Conservation (phyloP, 495 filamentous ascomycete genomes). For the Trypethelium eluteriae region DNA sequence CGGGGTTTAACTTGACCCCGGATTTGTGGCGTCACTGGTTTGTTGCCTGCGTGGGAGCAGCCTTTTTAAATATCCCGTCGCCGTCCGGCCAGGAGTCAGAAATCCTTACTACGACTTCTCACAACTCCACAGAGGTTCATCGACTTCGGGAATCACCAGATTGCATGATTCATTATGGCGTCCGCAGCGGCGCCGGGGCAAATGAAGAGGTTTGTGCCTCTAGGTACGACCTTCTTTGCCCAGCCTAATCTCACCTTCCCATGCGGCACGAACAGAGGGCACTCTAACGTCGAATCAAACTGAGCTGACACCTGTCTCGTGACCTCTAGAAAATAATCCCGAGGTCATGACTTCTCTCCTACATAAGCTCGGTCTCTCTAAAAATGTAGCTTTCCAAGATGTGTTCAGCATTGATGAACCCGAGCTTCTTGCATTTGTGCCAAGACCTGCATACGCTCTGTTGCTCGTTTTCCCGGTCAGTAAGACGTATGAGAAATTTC, state of each 20-base stretch:
- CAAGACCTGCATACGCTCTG: constrained; percentile 51
- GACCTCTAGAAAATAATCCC: constrained; percentile 53
- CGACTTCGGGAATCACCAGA: background rate
- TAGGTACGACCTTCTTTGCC: constrained; percentile 10
- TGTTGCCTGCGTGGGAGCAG: background rate
- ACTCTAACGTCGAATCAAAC: background rate
- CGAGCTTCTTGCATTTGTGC: constrained; percentile 48
- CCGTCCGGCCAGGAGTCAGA: too few relatives aligned
- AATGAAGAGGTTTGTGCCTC: constrained; percentile 6
- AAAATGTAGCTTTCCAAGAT: constrained; percentile 50
- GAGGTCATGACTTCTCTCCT: constrained; percentile 49
- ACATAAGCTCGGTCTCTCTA: constrained; percentile 47
- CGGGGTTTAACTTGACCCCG: background rate
- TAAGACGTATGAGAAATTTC: constrained; percentile 44
- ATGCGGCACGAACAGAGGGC: background rate
- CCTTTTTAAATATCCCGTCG: background rate
- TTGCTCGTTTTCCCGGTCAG: constrained; percentile 49
- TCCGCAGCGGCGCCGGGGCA: background rate
- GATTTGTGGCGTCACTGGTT: constrained; percentile 3
- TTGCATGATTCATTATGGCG: background rate
- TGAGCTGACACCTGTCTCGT: background rate
- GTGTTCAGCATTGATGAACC: constrained; percentile 49
- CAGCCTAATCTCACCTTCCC: background rate
- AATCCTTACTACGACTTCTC: background rate
- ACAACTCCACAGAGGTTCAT: background rate